Evolutionary conservation across 495 filamentous ascomycete genomes (phyloP).

Genomic region (Tetracladium marchalianum): DNA sequence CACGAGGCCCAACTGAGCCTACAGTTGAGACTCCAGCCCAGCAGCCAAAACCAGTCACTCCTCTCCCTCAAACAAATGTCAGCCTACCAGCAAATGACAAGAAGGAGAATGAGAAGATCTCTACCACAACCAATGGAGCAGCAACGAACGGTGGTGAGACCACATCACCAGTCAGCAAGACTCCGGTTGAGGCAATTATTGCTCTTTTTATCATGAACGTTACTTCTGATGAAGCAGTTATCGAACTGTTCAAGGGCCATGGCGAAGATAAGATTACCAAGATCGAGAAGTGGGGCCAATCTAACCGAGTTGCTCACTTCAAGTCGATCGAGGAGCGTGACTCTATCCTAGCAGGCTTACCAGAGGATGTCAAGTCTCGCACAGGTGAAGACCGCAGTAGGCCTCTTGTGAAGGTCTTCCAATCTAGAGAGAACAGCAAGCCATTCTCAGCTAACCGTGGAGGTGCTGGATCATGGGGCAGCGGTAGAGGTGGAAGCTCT

Average conservation of each 20-base stretch:
- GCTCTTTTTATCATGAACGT: constrained; percentile 80
- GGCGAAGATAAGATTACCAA: constrained; percentile 67
- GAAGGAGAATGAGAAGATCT: constrained; percentile 35
- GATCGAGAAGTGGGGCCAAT: constrained; percentile 66
- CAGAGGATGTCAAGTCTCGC: constrained; percentile 61
- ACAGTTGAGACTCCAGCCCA: constrained; percentile 20
- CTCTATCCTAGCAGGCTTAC: constrained; percentile 59
- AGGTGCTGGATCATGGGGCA: constrained; percentile 63
- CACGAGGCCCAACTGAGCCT: constrained; percentile 17
- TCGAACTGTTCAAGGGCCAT: constrained; percentile 69
- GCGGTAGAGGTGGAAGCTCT: constrained; percentile 50
- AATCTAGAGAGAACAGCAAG: constrained; percentile 41
- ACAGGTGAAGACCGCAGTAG: constrained; percentile 54
- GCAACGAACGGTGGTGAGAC: constrained; percentile 34
- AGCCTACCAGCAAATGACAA: constrained; percentile 17
- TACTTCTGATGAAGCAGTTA: constrained; percentile 64
- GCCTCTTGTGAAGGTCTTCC: constrained; percentile 73
- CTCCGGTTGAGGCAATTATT: constrained; percentile 38
- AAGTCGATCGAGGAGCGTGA: constrained; percentile 66
- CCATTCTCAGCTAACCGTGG: constrained; percentile 40
- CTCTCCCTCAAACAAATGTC: constrained; percentile 29
- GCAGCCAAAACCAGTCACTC: constrained; percentile 41
- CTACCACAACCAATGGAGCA: constrained; percentile 33
- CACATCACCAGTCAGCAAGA: constrained; percentile 36
- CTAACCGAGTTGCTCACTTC: constrained; percentile 76